A percentile compares a stretch with the other conserved stretches of the same genome.
Evolutionary conservation across 1,139 yeast species (phyloP).

Genomic region (Hanseniaspora uvarum): DNA sequence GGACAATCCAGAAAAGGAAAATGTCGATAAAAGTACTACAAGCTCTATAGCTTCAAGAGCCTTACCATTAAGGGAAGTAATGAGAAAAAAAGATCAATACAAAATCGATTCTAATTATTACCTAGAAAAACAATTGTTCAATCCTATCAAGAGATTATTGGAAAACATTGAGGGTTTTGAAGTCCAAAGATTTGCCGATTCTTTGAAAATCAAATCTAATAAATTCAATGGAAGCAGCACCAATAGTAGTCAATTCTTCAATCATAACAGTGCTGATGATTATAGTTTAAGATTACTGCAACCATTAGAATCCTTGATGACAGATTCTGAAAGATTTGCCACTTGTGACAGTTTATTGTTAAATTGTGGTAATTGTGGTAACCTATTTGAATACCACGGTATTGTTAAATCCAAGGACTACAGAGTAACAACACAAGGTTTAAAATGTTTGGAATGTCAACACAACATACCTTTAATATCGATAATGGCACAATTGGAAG

Average conservation of each 20-base stretch:
- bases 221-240: constrained; percentile 43
- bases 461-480: constrained; percentile 42
- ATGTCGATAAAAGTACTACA: constrained; percentile 19
- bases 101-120: constrained; percentile 71
- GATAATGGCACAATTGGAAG: constrained; percentile 64
- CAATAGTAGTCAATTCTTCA: constrained; percentile 2
- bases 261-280: constrained; percentile 30
- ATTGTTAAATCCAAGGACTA: constrained; percentile 53
- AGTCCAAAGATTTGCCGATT: constrained; percentile 61
- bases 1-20: constrained; percentile 22
- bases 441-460: constrained; percentile 56
- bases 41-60: constrained; percentile 61
- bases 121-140: constrained; percentile 76
- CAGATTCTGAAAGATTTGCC: constrained; percentile 75
- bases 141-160: constrained; percentile 81
- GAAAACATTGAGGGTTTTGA: constrained; percentile 85
- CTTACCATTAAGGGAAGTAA: constrained; percentile 61
- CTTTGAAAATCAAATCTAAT: constrained; percentile 67
- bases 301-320: constrained; percentile 72
- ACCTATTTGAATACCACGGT: constrained; percentile 61
- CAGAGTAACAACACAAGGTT: constrained; percentile 54
- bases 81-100: constrained; percentile 42
- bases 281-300: constrained; percentile 39
- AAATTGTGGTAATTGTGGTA: constrained; percentile 53
- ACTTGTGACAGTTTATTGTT: constrained; percentile 48